phyloP scores from a whole-genome alignment of 1,284 basidiomycete species.

The Microbotryum silenes-acaulis region DNA sequence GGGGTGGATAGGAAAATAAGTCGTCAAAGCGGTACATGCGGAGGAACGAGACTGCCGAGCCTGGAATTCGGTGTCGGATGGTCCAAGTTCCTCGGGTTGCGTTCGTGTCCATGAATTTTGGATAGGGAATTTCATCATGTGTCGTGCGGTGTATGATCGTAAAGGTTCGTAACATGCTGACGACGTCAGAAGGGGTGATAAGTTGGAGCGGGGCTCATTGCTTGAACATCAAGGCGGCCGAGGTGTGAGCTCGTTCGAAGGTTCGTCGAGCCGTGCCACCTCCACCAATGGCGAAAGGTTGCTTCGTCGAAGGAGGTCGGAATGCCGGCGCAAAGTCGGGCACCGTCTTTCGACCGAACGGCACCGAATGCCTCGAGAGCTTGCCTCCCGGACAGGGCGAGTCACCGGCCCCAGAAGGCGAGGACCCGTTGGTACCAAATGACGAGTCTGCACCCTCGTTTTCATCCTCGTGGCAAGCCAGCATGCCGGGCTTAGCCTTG shows the following conservation, averaged over 20 bases:
- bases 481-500: too few species aligned
- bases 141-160: too few species aligned
- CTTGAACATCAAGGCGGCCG: constrained; percentile 16
- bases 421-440: constrained; percentile 28
- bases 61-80: too few species aligned
- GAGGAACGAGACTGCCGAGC: too few species aligned
- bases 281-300: background rate
- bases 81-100: too few species aligned
- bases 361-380: constrained; percentile 18
- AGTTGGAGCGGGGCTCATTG: background rate
- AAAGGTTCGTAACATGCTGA: background rate
- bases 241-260: constrained; percentile 22
- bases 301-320: background rate
- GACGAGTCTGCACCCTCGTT: constrained; percentile 27
- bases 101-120: too few species aligned
- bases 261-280: background rate
- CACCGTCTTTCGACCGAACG: constrained; percentile 2
- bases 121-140: too few species aligned
- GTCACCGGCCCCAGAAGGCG: constrained; percentile 16
- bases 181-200: background rate
- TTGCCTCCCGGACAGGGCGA: constrained; percentile 29
- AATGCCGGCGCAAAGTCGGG: background rate
- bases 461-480: constrained; percentile 21
- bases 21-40: too few species aligned
- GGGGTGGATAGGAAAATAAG: too few species aligned